These are phyloP conservation scores for Astrephomene gubernaculifera DNA, from an alignment of 139 green algal genomes.

Conservation along the genomic window DNA sequence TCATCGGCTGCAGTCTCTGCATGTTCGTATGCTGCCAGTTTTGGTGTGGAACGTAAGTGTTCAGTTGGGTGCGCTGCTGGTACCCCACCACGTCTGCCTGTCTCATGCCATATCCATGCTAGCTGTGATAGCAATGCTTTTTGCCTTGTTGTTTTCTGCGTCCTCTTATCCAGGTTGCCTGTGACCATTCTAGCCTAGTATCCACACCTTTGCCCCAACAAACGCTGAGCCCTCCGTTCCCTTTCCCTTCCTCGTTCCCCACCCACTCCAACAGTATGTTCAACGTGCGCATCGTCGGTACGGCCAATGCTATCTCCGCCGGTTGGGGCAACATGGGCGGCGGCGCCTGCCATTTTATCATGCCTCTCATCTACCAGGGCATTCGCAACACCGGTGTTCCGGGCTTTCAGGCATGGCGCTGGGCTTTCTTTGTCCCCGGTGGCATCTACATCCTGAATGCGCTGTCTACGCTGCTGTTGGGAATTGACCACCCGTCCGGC, in stretches of 20 bases:
- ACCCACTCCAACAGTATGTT: slow-evolving; percentile 88
- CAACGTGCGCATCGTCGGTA: slow-evolving; percentile 89
- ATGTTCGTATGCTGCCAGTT: slow-evolving; percentile 94
- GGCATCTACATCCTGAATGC: slow-evolving; percentile 81
- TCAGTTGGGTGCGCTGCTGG: too few species aligned
- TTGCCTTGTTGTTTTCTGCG: too few species aligned
- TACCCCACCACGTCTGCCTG: too few species aligned
- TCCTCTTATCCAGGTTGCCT: too few species aligned
- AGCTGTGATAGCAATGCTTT: too few species aligned
- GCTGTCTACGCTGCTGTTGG: slow-evolving; percentile 64
- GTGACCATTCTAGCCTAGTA: too few species aligned
- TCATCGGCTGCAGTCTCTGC: slow-evolving; percentile 83
- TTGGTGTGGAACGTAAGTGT: slow-evolving; percentile 67
- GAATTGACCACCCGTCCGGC: slow-evolving; percentile 37
- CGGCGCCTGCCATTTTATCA: slow-evolving; percentile 92
- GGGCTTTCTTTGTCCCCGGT: slow-evolving; percentile 84
- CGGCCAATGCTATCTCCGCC: slow-evolving; percentile 89
- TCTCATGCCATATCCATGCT: too few species aligned
- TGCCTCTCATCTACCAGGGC: slow-evolving; percentile 89
- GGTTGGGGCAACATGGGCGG: slow-evolving; percentile 92
- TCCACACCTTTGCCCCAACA: too few species aligned
- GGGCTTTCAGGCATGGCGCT: slow-evolving; percentile 66
- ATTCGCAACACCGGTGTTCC: slow-evolving; percentile 33
- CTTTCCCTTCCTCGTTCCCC: too few species aligned
- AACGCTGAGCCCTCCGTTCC: too few species aligned